Base-by-base conservation (phyloP, 129 eudicot genomes). In the Chrysanthemum seticuspe region DNA sequence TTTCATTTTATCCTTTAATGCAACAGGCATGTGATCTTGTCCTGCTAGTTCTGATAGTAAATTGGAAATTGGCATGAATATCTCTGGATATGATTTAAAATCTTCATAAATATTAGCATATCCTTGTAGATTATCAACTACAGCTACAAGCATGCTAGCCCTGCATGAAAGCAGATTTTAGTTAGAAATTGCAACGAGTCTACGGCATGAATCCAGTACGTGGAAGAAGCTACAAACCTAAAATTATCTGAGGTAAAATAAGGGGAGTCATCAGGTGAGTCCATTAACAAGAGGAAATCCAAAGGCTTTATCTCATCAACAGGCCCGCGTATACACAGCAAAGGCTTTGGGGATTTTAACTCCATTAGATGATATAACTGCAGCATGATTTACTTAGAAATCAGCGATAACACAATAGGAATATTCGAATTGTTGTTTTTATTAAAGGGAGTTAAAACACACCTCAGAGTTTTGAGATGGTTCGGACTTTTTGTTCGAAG, bases 361-460 rank as follows among this genome's bases (percentile, higher is more conserved):
- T 95, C 99, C 87, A 88, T 81, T 16, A 95, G 80, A 71, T 88
- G 91, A 81, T 83, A 76, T 21, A 84, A 80, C 93, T 88, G 93
- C 70, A 72, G 45, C 23, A 78, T 1, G 62, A 62, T 48, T 66
- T 50, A 57, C 19, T 15, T 68, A 76, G 54, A 61, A 73, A 36
- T 70, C 7, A 44, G 59, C 78, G 40, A 53, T 27, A 63, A 54
- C 57, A 59, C 70, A 59, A 66, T 18, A 76, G 6, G 25, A 56
- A 63, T 13, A 57, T 29, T 56, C 14, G 10, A 21, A 58, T 50
- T 14, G 60, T 67, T 59, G 14, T 58, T 65, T 63, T 7, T 21
- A 47, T 10, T 52, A 21, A 12, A 59, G 54, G 14, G 11, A 29
- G 47, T 47, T 45, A 7, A 21, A 62, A 72, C 61, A 55, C 50